Evolutionary conservation across 2,329 filamentous ascomycete genomes (phyloP).

Genomic region (Paraconiothyrium brasiliense): DNA sequence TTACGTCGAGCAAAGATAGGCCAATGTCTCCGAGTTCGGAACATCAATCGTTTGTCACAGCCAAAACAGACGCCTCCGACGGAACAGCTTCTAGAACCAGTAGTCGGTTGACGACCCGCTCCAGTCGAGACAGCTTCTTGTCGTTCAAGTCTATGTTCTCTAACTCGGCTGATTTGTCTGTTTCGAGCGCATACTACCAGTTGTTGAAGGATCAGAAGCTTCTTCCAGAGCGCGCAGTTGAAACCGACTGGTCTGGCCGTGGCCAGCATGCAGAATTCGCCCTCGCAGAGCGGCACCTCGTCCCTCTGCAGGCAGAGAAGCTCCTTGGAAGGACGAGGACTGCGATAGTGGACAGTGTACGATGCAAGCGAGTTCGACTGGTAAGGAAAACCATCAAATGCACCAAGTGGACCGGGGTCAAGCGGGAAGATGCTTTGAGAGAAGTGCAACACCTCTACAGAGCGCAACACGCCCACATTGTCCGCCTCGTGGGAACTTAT

Average conservation of each 20-base stretch:
- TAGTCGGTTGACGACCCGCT: constrained; percentile 1
- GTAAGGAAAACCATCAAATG: constrained; percentile 30
- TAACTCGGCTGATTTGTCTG: neutral
- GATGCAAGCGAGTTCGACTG: constrained; percentile 26
- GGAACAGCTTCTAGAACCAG: neutral
- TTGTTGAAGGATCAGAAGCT: constrained; percentile 16
- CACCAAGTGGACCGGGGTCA: constrained; percentile 22
- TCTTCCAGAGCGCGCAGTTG: constrained; percentile 11
- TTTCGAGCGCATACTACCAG: constrained; percentile 6
- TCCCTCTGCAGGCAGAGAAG: constrained; percentile 16
- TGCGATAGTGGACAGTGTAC: constrained; percentile 32
- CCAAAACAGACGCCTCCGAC: neutral
- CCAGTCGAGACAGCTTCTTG: constrained; percentile 15
- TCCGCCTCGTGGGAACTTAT: constrained; percentile 33
- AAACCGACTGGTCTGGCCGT: constrained; percentile 20
- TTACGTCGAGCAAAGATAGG: neutral
- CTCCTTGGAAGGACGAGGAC: constrained; percentile 20
- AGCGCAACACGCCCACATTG: constrained; percentile 28
- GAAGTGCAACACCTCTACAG: constrained; percentile 33
- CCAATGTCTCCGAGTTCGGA: constrained; percentile 5
- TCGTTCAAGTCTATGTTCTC: constrained; percentile 1
- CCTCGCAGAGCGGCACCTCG: constrained; percentile 3
- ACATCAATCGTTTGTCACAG: constrained; percentile 16
- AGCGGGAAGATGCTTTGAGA: constrained; percentile 25
- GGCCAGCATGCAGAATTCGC: constrained; percentile 19